Conservation (phyloP, 164 flowering plant genomes). For the Aristolochia californica region DNA sequence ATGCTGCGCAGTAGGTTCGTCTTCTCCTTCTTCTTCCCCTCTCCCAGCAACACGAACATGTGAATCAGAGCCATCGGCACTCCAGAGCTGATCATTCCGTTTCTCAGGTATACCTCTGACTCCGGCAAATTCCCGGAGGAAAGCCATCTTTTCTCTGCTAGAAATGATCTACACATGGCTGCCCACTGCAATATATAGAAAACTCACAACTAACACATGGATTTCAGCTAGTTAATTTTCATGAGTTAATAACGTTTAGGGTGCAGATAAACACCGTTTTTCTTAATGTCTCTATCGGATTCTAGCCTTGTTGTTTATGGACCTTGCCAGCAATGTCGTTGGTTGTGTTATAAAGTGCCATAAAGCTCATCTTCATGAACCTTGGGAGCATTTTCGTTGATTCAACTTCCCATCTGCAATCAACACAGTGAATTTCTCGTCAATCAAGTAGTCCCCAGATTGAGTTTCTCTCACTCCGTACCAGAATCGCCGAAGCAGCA, state of each 20-base stretch:
- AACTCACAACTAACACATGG: too few relatives aligned
- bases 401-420: slow-evolving; percentile 28
- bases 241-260: too few relatives aligned
- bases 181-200: background rate
- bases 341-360: slow-evolving; percentile 20
- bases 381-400: slow-evolving; percentile 21
- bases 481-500: too few relatives aligned
- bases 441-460: too few relatives aligned
- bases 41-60: too few relatives aligned
- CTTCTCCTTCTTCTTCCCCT: too few relatives aligned
- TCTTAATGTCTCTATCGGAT: slow-evolving; percentile 24
- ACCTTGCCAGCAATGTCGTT: slow-evolving; percentile 20
- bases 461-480: too few relatives aligned
- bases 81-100: background rate
- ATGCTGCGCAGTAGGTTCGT: too few relatives aligned
- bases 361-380: slow-evolving; percentile 24
- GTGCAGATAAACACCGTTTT: slow-evolving; percentile 29
- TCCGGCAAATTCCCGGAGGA: background rate
- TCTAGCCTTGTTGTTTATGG: slow-evolving; percentile 24
- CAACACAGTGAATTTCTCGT: background rate
- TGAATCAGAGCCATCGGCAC: too few relatives aligned
- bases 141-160: too few relatives aligned
- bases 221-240: too few relatives aligned
- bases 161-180: background rate
- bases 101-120: background rate